Evolutionary conservation across 106 monocot genomes (phyloP).

Genomic region (Chionographis japonica): DNA sequence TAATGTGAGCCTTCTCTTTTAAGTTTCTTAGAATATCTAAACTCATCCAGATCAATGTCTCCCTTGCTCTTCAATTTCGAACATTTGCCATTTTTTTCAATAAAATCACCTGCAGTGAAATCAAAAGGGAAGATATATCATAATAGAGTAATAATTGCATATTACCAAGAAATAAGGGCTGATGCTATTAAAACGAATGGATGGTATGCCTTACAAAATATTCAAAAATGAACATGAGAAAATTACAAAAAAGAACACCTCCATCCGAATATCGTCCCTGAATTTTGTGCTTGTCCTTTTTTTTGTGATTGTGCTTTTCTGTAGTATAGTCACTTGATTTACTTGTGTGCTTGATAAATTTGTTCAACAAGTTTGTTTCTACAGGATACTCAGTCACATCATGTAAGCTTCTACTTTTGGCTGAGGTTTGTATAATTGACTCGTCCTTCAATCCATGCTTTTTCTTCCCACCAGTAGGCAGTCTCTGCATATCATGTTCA

Average conservation of each 20-base stretch:
- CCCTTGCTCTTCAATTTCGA: slow-evolving; percentile 63
- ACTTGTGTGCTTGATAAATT: slow-evolving; percentile 14
- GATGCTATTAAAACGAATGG: too few relatives aligned
- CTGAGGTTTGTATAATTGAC: slow-evolving; percentile 12
- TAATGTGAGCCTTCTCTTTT: slow-evolving; percentile 34
- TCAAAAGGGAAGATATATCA: not conserved
- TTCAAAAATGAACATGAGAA: too few relatives aligned
- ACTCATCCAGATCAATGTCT: slow-evolving; percentile 38
- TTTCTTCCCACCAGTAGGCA: slow-evolving; percentile 33
- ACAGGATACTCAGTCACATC: slow-evolving; percentile 25
- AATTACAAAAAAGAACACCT: slow-evolving; percentile 36
- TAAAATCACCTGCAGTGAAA: slow-evolving; percentile 43
- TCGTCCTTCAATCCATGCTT: slow-evolving; percentile 26
- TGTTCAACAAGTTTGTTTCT: slow-evolving; percentile 26
- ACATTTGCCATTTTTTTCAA: slow-evolving; percentile 34
- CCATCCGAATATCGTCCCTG: slow-evolving; percentile 33
- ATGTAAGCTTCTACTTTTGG: slow-evolving; percentile 28
- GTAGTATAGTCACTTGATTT: slow-evolving; percentile 28
- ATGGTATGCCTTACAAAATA: too few relatives aligned
- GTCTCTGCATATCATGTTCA: slow-evolving; percentile 8
- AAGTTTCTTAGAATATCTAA: slow-evolving; percentile 53
- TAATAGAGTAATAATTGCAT: too few relatives aligned
- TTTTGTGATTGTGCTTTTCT: slow-evolving; percentile 36
- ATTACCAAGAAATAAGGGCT: too few relatives aligned
- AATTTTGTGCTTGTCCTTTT: slow-evolving; percentile 34